phyloP scores from a whole-genome alignment of 179 eudicot species.

The Camellia oleifera region DNA sequence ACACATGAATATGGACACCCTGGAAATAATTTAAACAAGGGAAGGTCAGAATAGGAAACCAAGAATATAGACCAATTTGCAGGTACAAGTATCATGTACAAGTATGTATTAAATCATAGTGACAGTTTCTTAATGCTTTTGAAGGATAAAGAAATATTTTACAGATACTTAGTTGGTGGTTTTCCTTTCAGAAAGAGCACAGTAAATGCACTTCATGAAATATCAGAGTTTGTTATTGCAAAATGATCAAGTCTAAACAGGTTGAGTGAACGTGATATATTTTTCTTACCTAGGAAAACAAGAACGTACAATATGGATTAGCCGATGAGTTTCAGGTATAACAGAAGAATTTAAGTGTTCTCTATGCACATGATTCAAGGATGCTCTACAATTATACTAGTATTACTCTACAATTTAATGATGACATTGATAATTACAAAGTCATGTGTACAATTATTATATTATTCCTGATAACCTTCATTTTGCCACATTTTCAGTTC shows the following conservation, averaged over 20 bases:
- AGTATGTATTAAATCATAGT: background rate
- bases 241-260: background rate
- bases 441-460: background rate
- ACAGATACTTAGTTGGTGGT: background rate
- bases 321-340: background rate
- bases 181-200: background rate
- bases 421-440: background rate
- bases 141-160: background rate
- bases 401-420: background rate
- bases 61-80: background rate
- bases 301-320: background rate
- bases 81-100: background rate
- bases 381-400: background rate
- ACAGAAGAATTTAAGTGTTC: background rate
- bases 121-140: background rate
- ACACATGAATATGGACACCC: constrained; percentile 97
- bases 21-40: constrained; percentile 27
- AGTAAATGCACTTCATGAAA: background rate
- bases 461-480: background rate
- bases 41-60: background rate
- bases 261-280: background rate
- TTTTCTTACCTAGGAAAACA: background rate
- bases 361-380: background rate
- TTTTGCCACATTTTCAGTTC: background rate
- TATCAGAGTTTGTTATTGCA: background rate